Evolutionary conservation across 805 yeast species (phyloP).

Genomic region (Vanderwaltozyma tropicalis): DNA sequence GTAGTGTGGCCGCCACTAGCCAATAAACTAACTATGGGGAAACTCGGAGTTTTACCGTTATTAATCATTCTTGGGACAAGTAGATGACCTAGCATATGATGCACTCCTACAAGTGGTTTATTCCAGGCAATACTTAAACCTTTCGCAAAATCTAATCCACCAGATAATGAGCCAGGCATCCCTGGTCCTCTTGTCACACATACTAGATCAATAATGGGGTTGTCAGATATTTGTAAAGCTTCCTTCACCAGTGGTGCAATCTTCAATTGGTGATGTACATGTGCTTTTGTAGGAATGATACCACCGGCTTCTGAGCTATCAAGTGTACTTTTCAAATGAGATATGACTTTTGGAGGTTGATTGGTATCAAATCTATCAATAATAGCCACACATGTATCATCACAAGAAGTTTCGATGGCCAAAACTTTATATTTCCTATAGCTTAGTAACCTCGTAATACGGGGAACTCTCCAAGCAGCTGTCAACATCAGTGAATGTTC

Average conservation of each 20-base stretch:
- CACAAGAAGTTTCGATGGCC: slow-evolving; percentile 90
- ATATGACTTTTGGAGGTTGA: slow-evolving; percentile 28
- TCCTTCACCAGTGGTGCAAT: slow-evolving; percentile 43
- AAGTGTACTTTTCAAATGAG: slow-evolving; percentile 55
- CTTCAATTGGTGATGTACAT: slow-evolving; percentile 57
- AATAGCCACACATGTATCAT: slow-evolving; percentile 84
- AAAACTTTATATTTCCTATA: slow-evolving; percentile 46
- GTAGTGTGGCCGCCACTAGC: slow-evolving; percentile 94
- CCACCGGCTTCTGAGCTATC: slow-evolving; percentile 68
- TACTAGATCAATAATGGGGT: slow-evolving; percentile 42
- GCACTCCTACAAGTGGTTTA: slow-evolving; percentile 77
- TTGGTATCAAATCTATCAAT: slow-evolving; percentile 36
- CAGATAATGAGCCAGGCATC: slow-evolving; percentile 78
- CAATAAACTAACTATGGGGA: slow-evolving; percentile 65
- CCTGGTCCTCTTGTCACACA: slow-evolving; percentile 97
- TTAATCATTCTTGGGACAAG: slow-evolving; percentile 48
- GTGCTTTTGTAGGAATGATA: slow-evolving; percentile 77
- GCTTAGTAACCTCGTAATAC: too few species aligned
- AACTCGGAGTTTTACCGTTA: slow-evolving; percentile 35
- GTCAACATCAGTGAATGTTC: too few species aligned
- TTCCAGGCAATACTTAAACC: slow-evolving; percentile 75
- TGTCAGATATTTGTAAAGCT: slow-evolving; percentile 26
- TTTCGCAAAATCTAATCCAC: slow-evolving; percentile 75
- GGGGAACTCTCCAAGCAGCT: too few species aligned
- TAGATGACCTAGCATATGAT: slow-evolving; percentile 93